A percentile compares a stretch with the other conserved stretches of the same genome.
phyloP scores from a whole-genome alignment of 768 basidiomycete species.

The Lactarius sp. region DNA sequence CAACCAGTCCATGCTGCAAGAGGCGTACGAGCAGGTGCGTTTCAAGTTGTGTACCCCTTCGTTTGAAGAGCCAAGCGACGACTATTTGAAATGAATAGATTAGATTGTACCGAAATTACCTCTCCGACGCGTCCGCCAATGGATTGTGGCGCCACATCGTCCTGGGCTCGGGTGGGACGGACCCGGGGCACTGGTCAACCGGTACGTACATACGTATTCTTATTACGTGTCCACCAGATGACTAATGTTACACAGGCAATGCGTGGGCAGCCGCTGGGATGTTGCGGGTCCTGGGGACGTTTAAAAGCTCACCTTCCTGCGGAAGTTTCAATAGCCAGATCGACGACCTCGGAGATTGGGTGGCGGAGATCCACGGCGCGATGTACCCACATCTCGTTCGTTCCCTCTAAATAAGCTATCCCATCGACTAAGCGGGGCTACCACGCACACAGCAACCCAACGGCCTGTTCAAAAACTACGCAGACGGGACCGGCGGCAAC shows the following conservation, averaged over 20 bases:
- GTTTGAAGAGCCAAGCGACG: neutral
- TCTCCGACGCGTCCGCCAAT: conserved; percentile 45
- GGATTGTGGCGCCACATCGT: conserved; percentile 77
- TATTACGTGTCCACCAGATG: neutral
- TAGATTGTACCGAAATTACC: conserved; percentile 60
- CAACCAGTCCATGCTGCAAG: conserved; percentile 54
- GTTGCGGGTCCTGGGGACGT: conserved; percentile 74
- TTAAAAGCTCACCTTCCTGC: conserved; percentile 55
- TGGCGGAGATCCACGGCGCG: conserved; percentile 64
- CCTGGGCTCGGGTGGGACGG: conserved; percentile 47
- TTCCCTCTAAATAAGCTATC: too few relatives aligned
- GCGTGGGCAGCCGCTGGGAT: conserved; percentile 89
- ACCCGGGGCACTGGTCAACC: conserved; percentile 77
- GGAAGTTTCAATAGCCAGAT: conserved; percentile 47
- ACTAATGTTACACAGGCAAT: conserved; percentile 49
- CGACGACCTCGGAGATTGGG: conserved; percentile 58
- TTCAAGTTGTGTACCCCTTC: neutral
- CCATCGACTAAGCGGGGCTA: neutral
- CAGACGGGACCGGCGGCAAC: conserved; percentile 39
- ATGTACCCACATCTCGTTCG: conserved; percentile 61
- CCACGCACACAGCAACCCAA: conserved; percentile 44
- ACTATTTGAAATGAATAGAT: conserved; percentile 32
- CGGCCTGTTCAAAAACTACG: conserved; percentile 68
- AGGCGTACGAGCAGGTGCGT: conserved; percentile 57
- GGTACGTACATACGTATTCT: conserved; percentile 37